Conservation (phyloP, 345 rosid species). For the Geranium rotundifolium region DNA sequence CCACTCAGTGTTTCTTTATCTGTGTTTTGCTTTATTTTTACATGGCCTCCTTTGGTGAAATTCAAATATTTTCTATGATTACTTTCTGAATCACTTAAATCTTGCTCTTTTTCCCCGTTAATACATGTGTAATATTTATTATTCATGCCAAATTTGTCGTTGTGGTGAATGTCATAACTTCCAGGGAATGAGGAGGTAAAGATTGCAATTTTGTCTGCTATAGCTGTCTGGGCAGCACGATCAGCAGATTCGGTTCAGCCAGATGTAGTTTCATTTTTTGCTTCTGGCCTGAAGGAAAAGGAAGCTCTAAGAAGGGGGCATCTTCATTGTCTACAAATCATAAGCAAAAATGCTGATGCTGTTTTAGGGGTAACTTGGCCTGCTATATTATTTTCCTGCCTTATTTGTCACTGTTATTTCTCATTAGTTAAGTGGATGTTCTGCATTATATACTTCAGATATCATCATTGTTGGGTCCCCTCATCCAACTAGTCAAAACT, state of each 20-base stretch:
- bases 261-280: constrained; percentile 56
- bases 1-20: constrained; percentile 7
- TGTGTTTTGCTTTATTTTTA: neutral
- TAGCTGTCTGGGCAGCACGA: constrained; percentile 68
- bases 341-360: constrained; percentile 61
- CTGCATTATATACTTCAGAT: constrained; percentile 36
- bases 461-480: constrained; percentile 69
- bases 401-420: neutral
- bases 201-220: constrained; percentile 56
- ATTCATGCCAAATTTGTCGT: neutral
- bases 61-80: constrained; percentile 1
- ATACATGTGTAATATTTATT: neutral
- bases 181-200: constrained; percentile 94
- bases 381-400: neutral
- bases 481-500: constrained; percentile 80
- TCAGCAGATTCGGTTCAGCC: constrained; percentile 53
- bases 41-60: neutral
- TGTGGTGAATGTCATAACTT: neutral
- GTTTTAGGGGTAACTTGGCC: constrained; percentile 40
- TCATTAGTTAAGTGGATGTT: constrained; percentile 5
- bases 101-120: neutral
- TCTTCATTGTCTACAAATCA: constrained; percentile 59
- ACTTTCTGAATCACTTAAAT: neutral
- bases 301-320: constrained; percentile 82
- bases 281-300: constrained; percentile 90